These are phyloP conservation scores for Hymenoscyphus linearis DNA, from an alignment of 2,329 filamentous ascomycete species.

Conservation along the genomic window DNA sequence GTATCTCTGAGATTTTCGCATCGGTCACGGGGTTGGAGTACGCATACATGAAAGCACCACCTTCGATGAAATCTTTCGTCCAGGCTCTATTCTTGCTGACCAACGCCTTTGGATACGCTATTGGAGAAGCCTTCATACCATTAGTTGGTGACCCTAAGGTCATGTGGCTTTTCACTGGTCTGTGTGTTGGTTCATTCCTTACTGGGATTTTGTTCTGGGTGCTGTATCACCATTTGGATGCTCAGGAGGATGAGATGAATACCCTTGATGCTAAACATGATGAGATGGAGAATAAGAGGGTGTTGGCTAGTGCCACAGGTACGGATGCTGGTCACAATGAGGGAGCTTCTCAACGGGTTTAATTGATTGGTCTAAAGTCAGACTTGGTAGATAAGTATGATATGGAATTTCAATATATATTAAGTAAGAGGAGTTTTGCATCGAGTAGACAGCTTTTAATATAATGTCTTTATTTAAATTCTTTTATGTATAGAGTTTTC, in stretches of 20 bases:
- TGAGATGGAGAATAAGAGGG: slow-evolving; percentile 14
- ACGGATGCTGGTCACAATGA: neutral
- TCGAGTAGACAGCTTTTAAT: too few relatives aligned
- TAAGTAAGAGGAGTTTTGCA: too few relatives aligned
- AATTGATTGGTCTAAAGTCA: neutral
- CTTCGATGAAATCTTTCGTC: slow-evolving; percentile 73
- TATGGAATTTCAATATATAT: neutral
- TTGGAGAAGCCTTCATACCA: slow-evolving; percentile 41
- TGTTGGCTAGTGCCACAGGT: slow-evolving; percentile 4
- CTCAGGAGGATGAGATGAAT: slow-evolving; percentile 23
- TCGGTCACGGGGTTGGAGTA: slow-evolving; percentile 64
- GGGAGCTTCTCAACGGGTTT: neutral
- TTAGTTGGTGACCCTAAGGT: slow-evolving; percentile 40
- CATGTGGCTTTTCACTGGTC: slow-evolving; percentile 32
- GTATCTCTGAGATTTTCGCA: slow-evolving; percentile 52
- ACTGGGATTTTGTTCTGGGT: slow-evolving; percentile 20
- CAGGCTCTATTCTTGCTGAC: slow-evolving; percentile 64
- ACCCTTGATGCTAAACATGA: slow-evolving; percentile 20
- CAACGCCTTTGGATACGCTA: slow-evolving; percentile 50
- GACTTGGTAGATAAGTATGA: neutral
- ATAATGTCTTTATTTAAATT: too few relatives aligned
- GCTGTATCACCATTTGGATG: slow-evolving; percentile 19
- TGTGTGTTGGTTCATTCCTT: slow-evolving; percentile 16
- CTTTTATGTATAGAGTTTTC: too few relatives aligned
- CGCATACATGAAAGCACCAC: slow-evolving; percentile 71